phyloP scores from a whole-genome alignment of 352 stramenopile species.

The Halophytophthora polymorphica region DNA sequence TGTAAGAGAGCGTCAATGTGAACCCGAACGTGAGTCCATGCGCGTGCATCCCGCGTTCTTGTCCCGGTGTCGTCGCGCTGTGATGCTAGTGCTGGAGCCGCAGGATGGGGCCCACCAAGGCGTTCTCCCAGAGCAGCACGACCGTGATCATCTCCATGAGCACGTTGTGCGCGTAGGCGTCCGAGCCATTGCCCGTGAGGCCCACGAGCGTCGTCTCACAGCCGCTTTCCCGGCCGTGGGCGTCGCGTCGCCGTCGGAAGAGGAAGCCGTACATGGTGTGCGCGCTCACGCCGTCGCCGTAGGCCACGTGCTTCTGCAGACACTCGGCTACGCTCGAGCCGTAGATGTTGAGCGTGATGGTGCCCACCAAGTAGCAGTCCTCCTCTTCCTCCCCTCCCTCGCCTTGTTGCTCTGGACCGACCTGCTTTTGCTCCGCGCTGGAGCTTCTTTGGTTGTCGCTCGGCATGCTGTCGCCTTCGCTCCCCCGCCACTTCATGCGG shows the following conservation, averaged over 20 bases:
- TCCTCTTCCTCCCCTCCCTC: not conserved
- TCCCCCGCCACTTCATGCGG: not conserved
- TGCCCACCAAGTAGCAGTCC: constrained; percentile 17
- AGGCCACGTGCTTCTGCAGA: constrained; percentile 13
- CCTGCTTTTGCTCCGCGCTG: too few relatives aligned
- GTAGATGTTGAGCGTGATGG: constrained; percentile 28
- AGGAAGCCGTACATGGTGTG: constrained; percentile 29
- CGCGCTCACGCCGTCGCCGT: constrained; percentile 14
- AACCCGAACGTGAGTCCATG: too few relatives aligned
- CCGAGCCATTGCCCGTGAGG: constrained; percentile 25
- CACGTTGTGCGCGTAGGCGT: constrained; percentile 26
- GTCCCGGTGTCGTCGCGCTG: too few relatives aligned
- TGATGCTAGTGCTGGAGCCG: constrained; percentile 1
- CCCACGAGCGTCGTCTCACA: constrained; percentile 24
- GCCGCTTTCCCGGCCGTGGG: constrained; percentile 4
- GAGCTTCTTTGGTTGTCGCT: too few relatives aligned
- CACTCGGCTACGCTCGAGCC: constrained; percentile 20
- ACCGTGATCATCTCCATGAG: constrained; percentile 36
- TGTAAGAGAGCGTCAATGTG: too few relatives aligned
- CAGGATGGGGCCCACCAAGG: constrained; percentile 16
- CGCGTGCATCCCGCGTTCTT: too few relatives aligned
- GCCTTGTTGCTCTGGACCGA: not conserved
- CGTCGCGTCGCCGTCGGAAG: constrained; percentile 8
- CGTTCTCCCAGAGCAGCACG: constrained; percentile 30
- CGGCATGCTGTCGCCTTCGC: too few relatives aligned